Evolutionary conservation across 2,329 filamentous ascomycete species (phyloP), one percentile per base, ranked within the genome.

Genomic region (Monosporascus sp.): DNA sequence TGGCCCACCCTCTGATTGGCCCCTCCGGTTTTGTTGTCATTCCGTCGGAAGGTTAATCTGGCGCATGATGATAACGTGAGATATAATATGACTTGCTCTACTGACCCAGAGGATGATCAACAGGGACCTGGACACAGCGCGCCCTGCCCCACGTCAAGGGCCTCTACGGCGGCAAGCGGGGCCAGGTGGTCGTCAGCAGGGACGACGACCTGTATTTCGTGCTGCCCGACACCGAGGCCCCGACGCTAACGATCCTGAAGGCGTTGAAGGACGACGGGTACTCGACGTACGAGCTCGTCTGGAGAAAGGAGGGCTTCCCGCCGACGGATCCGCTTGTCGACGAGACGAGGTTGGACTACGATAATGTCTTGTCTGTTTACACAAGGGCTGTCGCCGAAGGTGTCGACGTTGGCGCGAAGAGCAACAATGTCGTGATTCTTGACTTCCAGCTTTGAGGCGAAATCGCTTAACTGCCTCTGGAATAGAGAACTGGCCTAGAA

Each of bases 241-340:
- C 63, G 0, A 58, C 57, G 5, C 55, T 75, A 44, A 63, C 52
- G 16, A 67, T 74, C 17, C 50, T 72, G n/a, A 65, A 58, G 45
- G 66, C 71, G 8, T 57, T 65, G 0, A 66, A 60, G 37, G 53
- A 47, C 3, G 60, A 56, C 8, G 56, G 48, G 0, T 76, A 70
- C 41, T 48, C 62, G 6, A 61, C 59, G 7, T 74, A 72, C 53
- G 65, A 67, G 41, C 57, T 68, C 22, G 63, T 72, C 3, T 75
- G 73, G 73, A 61, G 45, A n/a, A 64, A 65, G 2, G 56, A 60
- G 0, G 68, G 68, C 14, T 68, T 63, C 45, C 63, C 69, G n/a
- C 65, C 67, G 9, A 70, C 71, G 1, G 72, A 75, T 53, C 72
- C 73, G 7, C 55, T 75, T 31, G 63, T 73, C 31, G 72, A 75